phyloP scores from a whole-genome alignment of 768 basidiomycete species.

The Mycena maculata region DNA sequence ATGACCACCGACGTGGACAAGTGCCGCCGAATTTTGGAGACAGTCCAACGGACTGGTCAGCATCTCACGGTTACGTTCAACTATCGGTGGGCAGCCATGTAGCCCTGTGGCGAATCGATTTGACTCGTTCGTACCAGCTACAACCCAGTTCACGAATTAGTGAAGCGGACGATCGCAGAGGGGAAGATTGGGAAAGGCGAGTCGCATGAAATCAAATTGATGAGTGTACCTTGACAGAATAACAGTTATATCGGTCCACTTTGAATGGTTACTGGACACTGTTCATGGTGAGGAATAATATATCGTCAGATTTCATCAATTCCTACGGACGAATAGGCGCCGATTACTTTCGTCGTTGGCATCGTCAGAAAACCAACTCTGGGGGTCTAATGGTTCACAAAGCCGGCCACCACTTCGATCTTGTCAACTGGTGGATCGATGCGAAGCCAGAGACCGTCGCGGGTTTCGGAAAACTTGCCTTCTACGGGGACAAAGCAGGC shows the following conservation, averaged over 20 bases:
- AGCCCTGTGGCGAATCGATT: neutral
- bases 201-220: neutral
- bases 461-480: constrained; percentile 58
- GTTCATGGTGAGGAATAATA: too few relatives aligned
- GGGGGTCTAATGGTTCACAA: constrained; percentile 61
- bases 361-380: constrained; percentile 56
- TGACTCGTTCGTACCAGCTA: constrained; percentile 42
- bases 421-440: constrained; percentile 67
- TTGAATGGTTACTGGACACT: constrained; percentile 65
- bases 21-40: constrained; percentile 57
- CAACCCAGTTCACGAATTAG: constrained; percentile 62
- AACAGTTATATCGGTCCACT: constrained; percentile 60
- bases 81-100: constrained; percentile 44
- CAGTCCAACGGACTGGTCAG: constrained; percentile 55
- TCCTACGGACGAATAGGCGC: too few relatives aligned
- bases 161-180: constrained; percentile 57
- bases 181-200: constrained; percentile 59
- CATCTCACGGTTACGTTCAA: constrained; percentile 58
- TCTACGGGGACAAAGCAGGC: constrained; percentile 60
- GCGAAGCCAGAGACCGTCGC: constrained; percentile 58
- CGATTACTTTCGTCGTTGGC: constrained; percentile 66
- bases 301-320: too few relatives aligned
- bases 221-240: neutral
- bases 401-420: constrained; percentile 61
- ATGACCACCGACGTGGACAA: constrained; percentile 65